phyloP scores from a whole-genome alignment of 352 stramenopile species.

The Vaucheria bursata region DNA sequence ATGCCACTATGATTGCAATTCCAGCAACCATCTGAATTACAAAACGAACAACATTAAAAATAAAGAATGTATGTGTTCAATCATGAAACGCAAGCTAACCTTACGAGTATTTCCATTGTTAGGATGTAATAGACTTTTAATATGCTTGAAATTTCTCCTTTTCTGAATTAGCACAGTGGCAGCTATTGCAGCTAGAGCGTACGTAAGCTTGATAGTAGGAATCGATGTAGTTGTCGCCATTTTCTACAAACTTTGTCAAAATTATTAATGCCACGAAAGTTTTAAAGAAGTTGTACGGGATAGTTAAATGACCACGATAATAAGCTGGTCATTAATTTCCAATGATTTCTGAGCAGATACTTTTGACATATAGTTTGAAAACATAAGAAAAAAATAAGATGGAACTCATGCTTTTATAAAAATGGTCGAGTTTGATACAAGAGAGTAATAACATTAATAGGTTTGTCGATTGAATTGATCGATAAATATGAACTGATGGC shows the following conservation, averaged over 20 bases:
- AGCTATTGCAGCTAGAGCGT: not conserved
- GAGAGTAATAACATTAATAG: too few relatives aligned
- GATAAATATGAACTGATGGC: too few relatives aligned
- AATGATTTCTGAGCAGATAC: not conserved
- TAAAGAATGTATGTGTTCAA: not conserved
- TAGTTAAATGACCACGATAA: too few relatives aligned
- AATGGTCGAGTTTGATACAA: too few relatives aligned
- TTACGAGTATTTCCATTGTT: not conserved
- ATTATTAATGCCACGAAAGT: too few relatives aligned
- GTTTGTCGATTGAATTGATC: too few relatives aligned
- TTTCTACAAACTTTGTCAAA: too few relatives aligned
- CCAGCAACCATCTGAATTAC: constrained; percentile 42
- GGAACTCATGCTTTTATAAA: too few relatives aligned
- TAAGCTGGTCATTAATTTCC: not conserved
- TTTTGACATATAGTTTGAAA: too few relatives aligned
- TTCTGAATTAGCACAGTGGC: not conserved
- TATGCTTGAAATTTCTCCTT: not conserved
- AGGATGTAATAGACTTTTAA: not conserved
- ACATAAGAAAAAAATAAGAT: too few relatives aligned
- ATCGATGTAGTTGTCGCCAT: not conserved
- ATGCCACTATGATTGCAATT: constrained; percentile 30
- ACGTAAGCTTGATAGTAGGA: not conserved
- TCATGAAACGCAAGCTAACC: not conserved
- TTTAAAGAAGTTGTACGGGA: too few relatives aligned
- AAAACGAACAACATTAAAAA: not conserved